Evolutionary conservation across 2,329 filamentous ascomycete genomes (phyloP), one percentile per base, ranked within the genome.

Genomic region (Volutella citrinella): DNA sequence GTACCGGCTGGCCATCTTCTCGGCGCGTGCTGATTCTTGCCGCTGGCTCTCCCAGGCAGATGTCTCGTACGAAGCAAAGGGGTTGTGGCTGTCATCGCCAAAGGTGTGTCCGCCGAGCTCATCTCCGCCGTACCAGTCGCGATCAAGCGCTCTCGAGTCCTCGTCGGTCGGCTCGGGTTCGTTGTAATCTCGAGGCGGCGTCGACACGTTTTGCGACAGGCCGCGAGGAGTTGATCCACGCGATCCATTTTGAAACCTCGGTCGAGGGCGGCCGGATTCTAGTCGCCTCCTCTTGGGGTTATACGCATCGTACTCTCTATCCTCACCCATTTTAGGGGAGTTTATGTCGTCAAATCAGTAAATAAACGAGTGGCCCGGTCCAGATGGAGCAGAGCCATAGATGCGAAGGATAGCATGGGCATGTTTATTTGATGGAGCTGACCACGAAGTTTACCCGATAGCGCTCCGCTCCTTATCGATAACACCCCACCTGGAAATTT

Each of bases 91-190:
- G 44, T 96, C 90, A 56, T 95, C 90, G 46, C 89, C 90, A 52
- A 95, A 87, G 0, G 83, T 84, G 54, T 94, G 86, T 0, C 78
- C 76, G 17, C 83, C 86, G 37, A 83, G 80, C 57, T 95, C 89
- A 54, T 94, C 89, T 29, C 86, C 87, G 15, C 80, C 82, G 54
- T 96, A 96, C 90, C 90, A 96, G 61, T 95, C 90, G 42, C 90
- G 80, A 57, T 96, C 90, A 34, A 95, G 70, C 9, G 82, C 86
- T 43, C 76, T 76, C 13, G 80, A 76, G 44, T 94, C 87, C 42
- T 87, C 78, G 23, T 83, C 75, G 20, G 75, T 70, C 11, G 78
- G 72, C 51, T 84, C 80, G 1, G 78, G 74, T 4, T 72, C 75
- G 28, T 85, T 51, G 22, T 39, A 36, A 11, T 62, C 49, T 37